Conservation (phyloP, 768 basidiomycete genomes). For the Tylopilus sp. region DNA sequence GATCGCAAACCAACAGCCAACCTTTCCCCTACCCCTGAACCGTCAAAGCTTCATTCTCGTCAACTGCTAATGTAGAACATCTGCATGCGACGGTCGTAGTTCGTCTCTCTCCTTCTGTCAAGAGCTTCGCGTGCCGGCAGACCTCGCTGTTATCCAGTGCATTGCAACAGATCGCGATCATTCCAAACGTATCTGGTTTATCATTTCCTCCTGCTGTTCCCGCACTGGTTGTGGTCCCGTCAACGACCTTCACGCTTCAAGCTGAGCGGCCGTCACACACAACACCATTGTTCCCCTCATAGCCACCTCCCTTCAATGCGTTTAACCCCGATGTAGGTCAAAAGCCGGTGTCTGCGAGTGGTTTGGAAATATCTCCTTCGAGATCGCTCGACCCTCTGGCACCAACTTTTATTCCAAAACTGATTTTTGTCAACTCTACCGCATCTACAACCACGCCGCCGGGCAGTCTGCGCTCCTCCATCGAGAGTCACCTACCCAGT, state of each 20-base stretch:
- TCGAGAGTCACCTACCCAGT: background rate
- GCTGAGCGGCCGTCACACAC: background rate
- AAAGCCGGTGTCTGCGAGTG: background rate
- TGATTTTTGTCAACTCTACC: background rate
- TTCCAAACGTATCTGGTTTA: background rate
- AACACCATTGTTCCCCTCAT: background rate
- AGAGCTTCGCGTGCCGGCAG: too few species aligned
- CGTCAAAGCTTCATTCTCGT: too few species aligned
- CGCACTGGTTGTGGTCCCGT: background rate
- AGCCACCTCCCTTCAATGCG: conserved; percentile 1
- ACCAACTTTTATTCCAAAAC: conserved; percentile 12
- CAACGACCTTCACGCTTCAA: background rate
- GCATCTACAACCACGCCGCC: background rate
- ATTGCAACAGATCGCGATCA: too few species aligned
- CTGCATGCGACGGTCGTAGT: too few species aligned
- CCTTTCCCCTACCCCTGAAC: too few species aligned
- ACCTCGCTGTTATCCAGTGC: too few species aligned
- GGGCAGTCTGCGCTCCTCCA: background rate
- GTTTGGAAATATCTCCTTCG: conserved; percentile 4
- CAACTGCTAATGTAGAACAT: too few species aligned
- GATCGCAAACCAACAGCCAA: too few species aligned
- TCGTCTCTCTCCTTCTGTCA: too few species aligned
- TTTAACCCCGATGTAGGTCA: background rate
- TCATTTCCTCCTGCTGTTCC: background rate
- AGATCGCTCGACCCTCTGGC: conserved; percentile 21